Percentiles rank a stretch among this genome's conserved stretches.
Conservation (phyloP, 1,284 basidiomycete genomes). For the Papiliotrema flavescens region DNA sequence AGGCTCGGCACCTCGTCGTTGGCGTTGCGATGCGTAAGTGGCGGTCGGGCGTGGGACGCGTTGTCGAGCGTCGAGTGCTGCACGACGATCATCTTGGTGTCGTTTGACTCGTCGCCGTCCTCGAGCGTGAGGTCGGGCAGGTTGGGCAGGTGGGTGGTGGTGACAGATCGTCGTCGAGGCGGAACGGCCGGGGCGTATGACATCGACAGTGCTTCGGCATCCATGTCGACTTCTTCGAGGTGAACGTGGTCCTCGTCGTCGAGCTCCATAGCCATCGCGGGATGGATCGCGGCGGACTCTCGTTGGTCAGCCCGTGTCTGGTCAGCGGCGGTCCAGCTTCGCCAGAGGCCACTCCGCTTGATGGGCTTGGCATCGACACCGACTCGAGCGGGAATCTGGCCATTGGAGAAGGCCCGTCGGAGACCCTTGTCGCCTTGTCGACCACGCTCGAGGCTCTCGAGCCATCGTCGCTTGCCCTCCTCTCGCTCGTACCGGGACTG, state of each 20-base stretch:
- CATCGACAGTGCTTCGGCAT: neutral
- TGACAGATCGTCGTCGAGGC: conserved; percentile 1
- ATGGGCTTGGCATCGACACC: conserved; percentile 14
- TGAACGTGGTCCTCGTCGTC: conserved; percentile 9
- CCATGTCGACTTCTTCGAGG: conserved; percentile 2
- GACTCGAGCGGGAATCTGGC: conserved; percentile 11
- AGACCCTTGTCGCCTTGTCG: conserved; percentile 37
- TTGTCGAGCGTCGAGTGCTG: neutral
- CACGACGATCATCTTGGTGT: neutral
- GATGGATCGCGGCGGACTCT: conserved; percentile 10
- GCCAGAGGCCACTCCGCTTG: conserved; percentile 25
- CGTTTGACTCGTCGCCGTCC: neutral
- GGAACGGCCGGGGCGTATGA: neutral
- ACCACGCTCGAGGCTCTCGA: conserved; percentile 41
- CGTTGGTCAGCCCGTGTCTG: conserved; percentile 8
- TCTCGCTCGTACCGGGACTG: conserved; percentile 39
- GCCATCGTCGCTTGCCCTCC: conserved; percentile 43
- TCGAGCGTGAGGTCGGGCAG: conserved; percentile 2
- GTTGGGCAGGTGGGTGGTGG: neutral
- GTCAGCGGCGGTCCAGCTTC: conserved; percentile 27
- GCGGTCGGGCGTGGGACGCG: neutral
- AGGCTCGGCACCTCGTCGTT: neutral
- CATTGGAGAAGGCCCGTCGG: conserved; percentile 39
- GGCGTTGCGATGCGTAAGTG: neutral
- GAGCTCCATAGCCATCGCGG: conserved; percentile 22